Percentiles rank a stretch among this genome's conserved stretches.
phyloP scores from a whole-genome alignment of 2,329 filamentous ascomycete species.

The Fusarium secorum region DNA sequence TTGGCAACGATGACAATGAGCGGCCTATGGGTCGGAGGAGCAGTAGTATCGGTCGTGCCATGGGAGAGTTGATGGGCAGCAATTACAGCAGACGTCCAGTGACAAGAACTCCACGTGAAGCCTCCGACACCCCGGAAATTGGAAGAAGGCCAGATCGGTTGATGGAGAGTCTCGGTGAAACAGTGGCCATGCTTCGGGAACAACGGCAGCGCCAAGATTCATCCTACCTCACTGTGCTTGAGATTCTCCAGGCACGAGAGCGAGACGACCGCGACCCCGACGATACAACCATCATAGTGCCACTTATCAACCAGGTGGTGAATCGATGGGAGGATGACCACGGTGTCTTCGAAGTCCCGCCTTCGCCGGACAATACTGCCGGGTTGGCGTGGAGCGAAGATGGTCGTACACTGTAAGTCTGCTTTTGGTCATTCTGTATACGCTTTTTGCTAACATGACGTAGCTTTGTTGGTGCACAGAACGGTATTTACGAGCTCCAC shows the following conservation, averaged over 20 bases:
- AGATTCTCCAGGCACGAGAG: constrained; percentile 50
- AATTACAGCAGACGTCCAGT: constrained; percentile 48
- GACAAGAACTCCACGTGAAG: constrained; percentile 46
- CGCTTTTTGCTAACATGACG: constrained; percentile 24
- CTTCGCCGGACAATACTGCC: constrained; percentile 65
- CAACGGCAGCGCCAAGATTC: constrained; percentile 49
- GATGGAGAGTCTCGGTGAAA: constrained; percentile 49
- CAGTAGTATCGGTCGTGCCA: constrained; percentile 49
- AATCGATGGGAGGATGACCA: constrained; percentile 53
- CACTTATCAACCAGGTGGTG: constrained; percentile 50
- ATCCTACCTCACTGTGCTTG: constrained; percentile 49
- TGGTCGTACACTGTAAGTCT: constrained; percentile 64
- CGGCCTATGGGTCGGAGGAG: constrained; percentile 47
- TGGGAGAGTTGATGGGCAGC: constrained; percentile 49
- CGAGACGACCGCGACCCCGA: constrained; percentile 47
- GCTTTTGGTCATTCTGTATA: neutral
- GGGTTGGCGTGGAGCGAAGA: constrained; percentile 70
- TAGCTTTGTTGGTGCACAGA: constrained; percentile 71
- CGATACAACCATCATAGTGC: constrained; percentile 48
- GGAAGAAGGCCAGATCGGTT: constrained; percentile 43
- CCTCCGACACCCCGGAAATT: constrained; percentile 28
- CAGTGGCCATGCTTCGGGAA: constrained; percentile 48
- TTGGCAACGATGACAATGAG: constrained; percentile 38
- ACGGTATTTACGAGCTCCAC: constrained; percentile 78
- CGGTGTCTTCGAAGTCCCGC: constrained; percentile 53